Evolutionary conservation across 495 filamentous ascomycete species (phyloP).

Genomic region (Penicillium arizonense): DNA sequence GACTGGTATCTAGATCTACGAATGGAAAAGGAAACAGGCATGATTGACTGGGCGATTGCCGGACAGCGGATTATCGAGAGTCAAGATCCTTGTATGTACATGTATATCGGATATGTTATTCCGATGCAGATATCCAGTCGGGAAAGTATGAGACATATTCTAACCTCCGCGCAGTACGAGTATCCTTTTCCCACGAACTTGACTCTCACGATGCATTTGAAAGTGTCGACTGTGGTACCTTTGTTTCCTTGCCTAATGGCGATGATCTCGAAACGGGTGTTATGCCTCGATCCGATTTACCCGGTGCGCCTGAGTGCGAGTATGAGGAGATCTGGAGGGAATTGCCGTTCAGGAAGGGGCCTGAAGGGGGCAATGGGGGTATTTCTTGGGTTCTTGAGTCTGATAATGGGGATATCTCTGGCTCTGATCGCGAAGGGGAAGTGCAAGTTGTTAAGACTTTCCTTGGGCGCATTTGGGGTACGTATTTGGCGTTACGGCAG

Average conservation of each 20-base stretch:
- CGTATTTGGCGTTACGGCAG: conserved; percentile 38
- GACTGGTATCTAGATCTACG: conserved; percentile 46
- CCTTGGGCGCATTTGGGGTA: conserved; percentile 35
- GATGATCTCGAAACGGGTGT: conserved; percentile 40
- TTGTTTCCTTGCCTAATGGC: conserved; percentile 36
- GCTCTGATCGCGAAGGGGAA: conserved; percentile 12
- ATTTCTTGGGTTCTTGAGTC: conserved; percentile 41
- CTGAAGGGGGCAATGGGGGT: conserved; percentile 20
- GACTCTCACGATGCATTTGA: conserved; percentile 40
- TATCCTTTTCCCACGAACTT: conserved; percentile 41
- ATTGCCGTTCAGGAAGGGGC: conserved; percentile 23
- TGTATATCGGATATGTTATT: not conserved
- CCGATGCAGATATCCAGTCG: not conserved
- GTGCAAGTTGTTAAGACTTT: conserved; percentile 33
- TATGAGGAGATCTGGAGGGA: conserved; percentile 45
- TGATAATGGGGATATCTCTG: conserved; percentile 9
- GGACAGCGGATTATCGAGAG: conserved; percentile 35
- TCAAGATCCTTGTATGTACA: conserved; percentile 25
- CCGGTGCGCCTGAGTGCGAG: conserved; percentile 30
- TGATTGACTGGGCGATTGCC: conserved; percentile 44
- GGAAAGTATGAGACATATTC: conserved; percentile 1
- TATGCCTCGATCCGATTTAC: conserved; percentile 39
- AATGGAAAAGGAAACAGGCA: conserved; percentile 28
- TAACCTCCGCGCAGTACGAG: conserved; percentile 14
- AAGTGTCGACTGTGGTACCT: conserved; percentile 37